Conservation (phyloP, 129 eudicot genomes). For the Pseudognaphalium luteoalbum region DNA sequence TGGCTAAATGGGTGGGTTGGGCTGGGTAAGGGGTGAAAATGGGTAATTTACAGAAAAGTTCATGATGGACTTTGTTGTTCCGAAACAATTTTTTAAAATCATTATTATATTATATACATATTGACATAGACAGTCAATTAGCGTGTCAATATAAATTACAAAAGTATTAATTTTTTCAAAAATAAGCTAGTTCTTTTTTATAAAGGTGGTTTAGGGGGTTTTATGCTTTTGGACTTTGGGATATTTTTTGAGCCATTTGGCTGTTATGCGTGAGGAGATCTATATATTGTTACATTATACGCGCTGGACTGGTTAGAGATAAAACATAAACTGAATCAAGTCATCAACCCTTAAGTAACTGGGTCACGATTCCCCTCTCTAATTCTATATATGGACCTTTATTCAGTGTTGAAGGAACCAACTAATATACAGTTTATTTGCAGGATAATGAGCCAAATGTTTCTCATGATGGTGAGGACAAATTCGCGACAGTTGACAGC, state of each 20-base stretch:
- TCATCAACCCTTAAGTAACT: not conserved
- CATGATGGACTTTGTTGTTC: not conserved
- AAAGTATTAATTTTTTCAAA: not conserved
- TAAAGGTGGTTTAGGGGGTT: not conserved
- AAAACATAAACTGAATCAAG: not conserved
- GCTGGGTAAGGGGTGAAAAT: not conserved
- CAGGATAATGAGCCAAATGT: slow-evolving; percentile 41
- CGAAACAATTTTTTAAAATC: not conserved
- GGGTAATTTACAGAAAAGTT: not conserved
- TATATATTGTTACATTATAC: not conserved
- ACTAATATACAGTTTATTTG: slow-evolving; percentile 10
- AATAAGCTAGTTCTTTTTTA: not conserved
- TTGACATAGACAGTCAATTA: not conserved
- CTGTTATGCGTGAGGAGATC: not conserved
- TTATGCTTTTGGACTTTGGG: not conserved
- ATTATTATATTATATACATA: not conserved
- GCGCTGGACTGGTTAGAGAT: not conserved
- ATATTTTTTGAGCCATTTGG: not conserved
- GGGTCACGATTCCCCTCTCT: not conserved
- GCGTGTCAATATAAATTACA: not conserved
- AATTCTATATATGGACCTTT: not conserved
- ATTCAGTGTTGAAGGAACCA: not conserved
- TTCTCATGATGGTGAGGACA: slow-evolving; percentile 38
- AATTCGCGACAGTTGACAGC: slow-evolving; percentile 36
- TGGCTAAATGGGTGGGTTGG: not conserved